Percentiles rank a stretch among this genome's conserved stretches.
Conservation (phyloP, 768 basidiomycete species). For the Dictyophora rubrovolvata region DNA sequence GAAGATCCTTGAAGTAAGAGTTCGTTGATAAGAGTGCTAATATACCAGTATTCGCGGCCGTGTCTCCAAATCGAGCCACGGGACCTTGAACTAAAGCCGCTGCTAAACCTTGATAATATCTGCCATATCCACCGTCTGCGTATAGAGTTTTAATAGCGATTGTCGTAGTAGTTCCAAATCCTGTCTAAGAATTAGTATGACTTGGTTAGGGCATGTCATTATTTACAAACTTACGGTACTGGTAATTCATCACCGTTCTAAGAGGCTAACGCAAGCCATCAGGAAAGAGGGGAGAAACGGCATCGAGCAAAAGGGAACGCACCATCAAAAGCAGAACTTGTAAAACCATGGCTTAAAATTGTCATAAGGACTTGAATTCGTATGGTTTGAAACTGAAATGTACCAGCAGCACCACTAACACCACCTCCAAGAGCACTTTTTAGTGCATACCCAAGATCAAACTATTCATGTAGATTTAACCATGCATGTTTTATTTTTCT, state of each 20-base stretch:
- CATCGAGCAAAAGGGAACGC: background rate
- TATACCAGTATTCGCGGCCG: slow-evolving; percentile 88
- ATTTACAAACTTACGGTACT: slow-evolving; percentile 45
- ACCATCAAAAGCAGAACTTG: slow-evolving; percentile 86
- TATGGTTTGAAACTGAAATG: slow-evolving; percentile 6
- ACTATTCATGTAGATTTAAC: slow-evolving; percentile 33
- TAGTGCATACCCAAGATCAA: slow-evolving; percentile 69
- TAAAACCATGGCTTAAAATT: slow-evolving; percentile 70
- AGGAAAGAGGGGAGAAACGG: slow-evolving; percentile 3
- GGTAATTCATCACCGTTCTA: slow-evolving; percentile 98
- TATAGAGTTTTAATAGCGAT: slow-evolving; percentile 59
- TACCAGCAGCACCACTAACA: slow-evolving; percentile 77
- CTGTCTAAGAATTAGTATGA: slow-evolving; percentile 9
- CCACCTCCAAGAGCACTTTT: slow-evolving; percentile 85
- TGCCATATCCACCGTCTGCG: slow-evolving; percentile 64
- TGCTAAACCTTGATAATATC: slow-evolving; percentile 81
- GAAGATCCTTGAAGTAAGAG: slow-evolving; percentile 54
- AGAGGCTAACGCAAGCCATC: slow-evolving; percentile 46
- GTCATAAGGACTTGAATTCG: slow-evolving; percentile 10
- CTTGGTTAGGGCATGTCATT: background rate
- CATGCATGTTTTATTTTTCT: background rate
- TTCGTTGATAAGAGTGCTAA: slow-evolving; percentile 77
- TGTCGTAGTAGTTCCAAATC: slow-evolving; percentile 67
- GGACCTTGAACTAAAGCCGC: slow-evolving; percentile 80
- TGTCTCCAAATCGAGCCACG: slow-evolving; percentile 77